phyloP scores from a whole-genome alignment of 148 eudicot genomes.

The Silene uniflora region DNA sequence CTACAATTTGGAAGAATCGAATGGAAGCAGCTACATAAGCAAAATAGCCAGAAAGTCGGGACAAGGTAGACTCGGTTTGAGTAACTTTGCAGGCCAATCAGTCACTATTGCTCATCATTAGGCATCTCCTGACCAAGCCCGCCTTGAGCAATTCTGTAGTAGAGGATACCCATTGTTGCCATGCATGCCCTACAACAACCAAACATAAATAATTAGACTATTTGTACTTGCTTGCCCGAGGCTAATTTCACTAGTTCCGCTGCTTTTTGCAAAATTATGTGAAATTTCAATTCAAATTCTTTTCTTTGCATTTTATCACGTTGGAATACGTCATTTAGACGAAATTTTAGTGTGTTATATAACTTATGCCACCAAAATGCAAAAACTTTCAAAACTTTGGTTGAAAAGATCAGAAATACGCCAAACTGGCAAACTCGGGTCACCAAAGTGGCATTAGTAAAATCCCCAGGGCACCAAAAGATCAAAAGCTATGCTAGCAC shows the following conservation, averaged over 20 bases:
- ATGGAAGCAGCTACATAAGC: constrained; percentile 10
- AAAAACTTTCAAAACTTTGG: no score
- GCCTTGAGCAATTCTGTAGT: constrained; percentile 91
- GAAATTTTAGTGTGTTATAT: no score
- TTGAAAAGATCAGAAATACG: no score
- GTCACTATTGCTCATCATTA: constrained; percentile 53
- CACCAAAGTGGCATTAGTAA: no score
- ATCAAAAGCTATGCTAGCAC: not conserved
- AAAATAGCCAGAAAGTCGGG: not conserved
- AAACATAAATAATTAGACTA: not conserved
- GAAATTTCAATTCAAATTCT: no score
- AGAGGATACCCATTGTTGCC: constrained; percentile 98
- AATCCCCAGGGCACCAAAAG: no score
- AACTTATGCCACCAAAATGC: no score
- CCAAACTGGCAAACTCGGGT: no score
- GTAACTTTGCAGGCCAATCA: constrained; percentile 15
- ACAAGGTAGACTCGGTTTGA: not conserved
- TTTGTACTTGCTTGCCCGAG: no score
- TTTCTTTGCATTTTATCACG: no score
- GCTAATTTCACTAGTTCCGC: not conserved
- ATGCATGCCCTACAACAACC: constrained; percentile 80
- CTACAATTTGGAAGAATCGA: constrained; percentile 21
- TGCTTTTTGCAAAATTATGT: no score
- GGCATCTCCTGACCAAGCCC: constrained; percentile 56
- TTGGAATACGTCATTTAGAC: no score